phyloP scores from a whole-genome alignment of 768 basidiomycete species.

The Mycena maculata region DNA sequence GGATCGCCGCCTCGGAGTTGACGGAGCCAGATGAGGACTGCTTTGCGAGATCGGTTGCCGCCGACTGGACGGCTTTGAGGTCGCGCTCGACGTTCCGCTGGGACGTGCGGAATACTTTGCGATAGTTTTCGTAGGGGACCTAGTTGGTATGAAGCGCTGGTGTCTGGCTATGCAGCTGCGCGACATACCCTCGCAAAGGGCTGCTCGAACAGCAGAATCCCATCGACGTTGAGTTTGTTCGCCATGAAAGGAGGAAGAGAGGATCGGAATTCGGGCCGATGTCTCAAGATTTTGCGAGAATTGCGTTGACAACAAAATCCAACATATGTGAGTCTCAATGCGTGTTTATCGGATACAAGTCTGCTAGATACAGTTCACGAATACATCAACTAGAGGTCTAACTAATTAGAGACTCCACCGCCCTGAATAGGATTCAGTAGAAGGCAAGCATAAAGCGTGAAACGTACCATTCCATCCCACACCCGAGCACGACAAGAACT shows the following conservation, averaged over 20 bases:
- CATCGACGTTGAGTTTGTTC: slow-evolving; percentile 76
- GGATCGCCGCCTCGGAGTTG: slow-evolving; percentile 63
- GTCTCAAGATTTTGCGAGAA: not conserved
- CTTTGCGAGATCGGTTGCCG: slow-evolving; percentile 70
- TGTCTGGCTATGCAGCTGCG: too few relatives aligned
- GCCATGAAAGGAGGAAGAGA: slow-evolving; percentile 44
- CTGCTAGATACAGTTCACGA: too few relatives aligned
- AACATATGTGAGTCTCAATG: too few relatives aligned
- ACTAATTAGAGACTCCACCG: too few relatives aligned
- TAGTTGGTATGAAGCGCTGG: slow-evolving; percentile 42
- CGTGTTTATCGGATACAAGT: too few relatives aligned
- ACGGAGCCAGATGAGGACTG: slow-evolving; percentile 52
- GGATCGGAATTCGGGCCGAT: not conserved
- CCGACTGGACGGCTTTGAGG: slow-evolving; percentile 66
- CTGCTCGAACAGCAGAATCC: slow-evolving; percentile 85
- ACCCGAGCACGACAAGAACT: not conserved
- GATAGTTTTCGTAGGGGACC: slow-evolving; percentile 93
- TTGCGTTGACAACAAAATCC: too few relatives aligned
- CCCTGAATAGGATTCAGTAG: too few relatives aligned
- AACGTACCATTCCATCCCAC: not conserved
- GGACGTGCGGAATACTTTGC: slow-evolving; percentile 86
- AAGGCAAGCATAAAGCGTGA: too few relatives aligned
- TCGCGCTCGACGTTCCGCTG: slow-evolving; percentile 89
- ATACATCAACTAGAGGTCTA: too few relatives aligned
- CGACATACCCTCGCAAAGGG: slow-evolving; percentile 76